Evolutionary conservation across 306 rosid genomes (phyloP), one percentile per base, ranked within the genome.

Genomic region (Dryas alaskensis): DNA sequence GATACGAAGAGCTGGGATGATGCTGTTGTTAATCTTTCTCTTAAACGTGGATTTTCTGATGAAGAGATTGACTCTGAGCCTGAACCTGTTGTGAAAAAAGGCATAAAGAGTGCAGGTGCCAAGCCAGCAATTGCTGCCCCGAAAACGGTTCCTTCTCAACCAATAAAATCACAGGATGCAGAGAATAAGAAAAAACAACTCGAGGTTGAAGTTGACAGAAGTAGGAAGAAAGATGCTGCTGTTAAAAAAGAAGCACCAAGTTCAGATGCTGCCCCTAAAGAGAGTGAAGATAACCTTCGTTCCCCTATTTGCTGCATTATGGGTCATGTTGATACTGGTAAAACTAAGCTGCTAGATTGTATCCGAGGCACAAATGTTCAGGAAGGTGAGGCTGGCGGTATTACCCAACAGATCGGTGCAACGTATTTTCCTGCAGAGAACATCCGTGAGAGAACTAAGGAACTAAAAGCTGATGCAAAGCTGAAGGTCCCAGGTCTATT

Each of bases 261-360:
- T 55, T 70, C 88, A 55, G 86, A 72, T 65, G 70, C 72, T 61
- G 71, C 85, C 78, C 44, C 86, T 54, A 83, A 84, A 63, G 78
- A 82, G 9, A 63, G 72, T 84, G 96, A 87, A 67, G 90, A 84
- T 39, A 80, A 88, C 81, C 99, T 95, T 57, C 98, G 98, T 6
- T 95, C 98, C 43, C 99, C 99, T 61, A 95, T 95, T 73, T 95
- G 99, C 87, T 92, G 98, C 81, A 95, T 95, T 76, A 95, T 92
- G 99, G 99, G 99, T 59, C 99, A 95, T 80, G 99, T 94, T 17
- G 99, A 94, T 72, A 85, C 99, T 19, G 99, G 99, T 53, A 94
- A 94, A 84, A 94, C 99, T 57, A 92, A 94, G 84, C 86, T 94
- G 50, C 85, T 94, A 83, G 99, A 94, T 78, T 92, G 93, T 77